Evolutionary conservation across 345 rosid species (phyloP).

Genomic region (Pelargonium nanum): DNA sequence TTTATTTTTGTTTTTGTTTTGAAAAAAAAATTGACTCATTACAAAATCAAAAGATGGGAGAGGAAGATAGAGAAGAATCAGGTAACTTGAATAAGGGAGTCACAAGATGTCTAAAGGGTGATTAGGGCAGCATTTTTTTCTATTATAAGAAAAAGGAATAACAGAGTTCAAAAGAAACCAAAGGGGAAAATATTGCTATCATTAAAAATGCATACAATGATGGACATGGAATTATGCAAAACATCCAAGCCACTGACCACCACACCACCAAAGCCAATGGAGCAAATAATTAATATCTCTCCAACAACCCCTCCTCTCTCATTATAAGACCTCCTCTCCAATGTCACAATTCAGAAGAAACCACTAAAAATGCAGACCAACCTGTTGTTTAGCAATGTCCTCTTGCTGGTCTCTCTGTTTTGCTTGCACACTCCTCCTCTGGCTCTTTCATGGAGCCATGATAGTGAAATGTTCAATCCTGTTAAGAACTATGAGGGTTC

Average conservation of each 20-base stretch:
- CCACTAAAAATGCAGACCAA: not conserved
- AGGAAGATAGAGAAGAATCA: not conserved
- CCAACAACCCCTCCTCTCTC: not conserved
- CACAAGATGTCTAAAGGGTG: not conserved
- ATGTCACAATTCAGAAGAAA: too few species aligned
- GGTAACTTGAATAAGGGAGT: not conserved
- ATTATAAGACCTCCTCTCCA: not conserved
- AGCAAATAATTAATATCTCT: not conserved
- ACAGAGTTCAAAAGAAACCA: not conserved
- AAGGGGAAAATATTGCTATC: not conserved
- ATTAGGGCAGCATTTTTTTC: not conserved
- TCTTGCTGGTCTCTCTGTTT: not conserved
- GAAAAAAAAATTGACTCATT: not conserved
- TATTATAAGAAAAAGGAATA: not conserved
- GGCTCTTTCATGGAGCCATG: not conserved
- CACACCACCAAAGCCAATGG: not conserved
- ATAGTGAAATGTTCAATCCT: not conserved
- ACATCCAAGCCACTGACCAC: not conserved
- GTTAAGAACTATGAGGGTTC: slow-evolving; percentile 36
- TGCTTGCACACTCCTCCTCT: not conserved
- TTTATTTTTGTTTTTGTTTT: too few species aligned
- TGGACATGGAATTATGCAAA: not conserved
- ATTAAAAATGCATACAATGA: not conserved
- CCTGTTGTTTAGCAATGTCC: not conserved
- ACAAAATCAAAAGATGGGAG: not conserved